phyloP scores from a whole-genome alignment of 1,139 yeast genomes.

The Suhomyces terraborum region DNA sequence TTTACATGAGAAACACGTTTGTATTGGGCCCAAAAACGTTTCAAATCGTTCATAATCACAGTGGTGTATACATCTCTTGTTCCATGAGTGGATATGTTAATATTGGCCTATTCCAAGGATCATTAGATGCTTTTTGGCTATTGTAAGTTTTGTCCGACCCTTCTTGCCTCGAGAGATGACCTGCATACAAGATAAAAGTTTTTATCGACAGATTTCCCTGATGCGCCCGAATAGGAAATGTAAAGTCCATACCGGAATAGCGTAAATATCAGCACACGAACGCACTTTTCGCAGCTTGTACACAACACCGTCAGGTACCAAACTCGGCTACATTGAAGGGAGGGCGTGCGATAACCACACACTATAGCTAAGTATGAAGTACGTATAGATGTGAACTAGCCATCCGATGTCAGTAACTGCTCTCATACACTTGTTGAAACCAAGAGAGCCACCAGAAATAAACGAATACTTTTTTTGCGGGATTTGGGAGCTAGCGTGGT shows the following conservation, averaged over 20 bases:
- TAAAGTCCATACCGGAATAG: constrained; percentile 23
- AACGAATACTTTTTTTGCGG: too few species aligned
- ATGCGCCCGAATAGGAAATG: constrained; percentile 39
- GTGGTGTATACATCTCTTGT: background rate
- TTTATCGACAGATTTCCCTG: constrained; percentile 33
- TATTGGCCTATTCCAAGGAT: too few species aligned
- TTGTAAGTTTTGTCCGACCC: too few species aligned
- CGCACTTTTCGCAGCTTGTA: background rate
- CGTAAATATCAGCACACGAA: constrained; percentile 15
- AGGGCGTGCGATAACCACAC: too few species aligned
- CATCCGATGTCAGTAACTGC: too few species aligned
- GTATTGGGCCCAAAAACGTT: background rate
- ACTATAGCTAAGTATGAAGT: too few species aligned
- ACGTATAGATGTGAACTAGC: too few species aligned
- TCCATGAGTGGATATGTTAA: background rate
- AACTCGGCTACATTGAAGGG: background rate
- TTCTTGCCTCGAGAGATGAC: too few species aligned
- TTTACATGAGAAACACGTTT: background rate
- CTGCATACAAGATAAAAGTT: constrained; percentile 20
- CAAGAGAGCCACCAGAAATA: too few species aligned
- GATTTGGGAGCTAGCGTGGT: too few species aligned
- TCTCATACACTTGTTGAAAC: too few species aligned
- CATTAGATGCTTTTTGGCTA: too few species aligned
- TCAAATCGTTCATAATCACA: background rate
- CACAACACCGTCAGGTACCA: background rate